Evolutionary conservation across 2,329 filamentous ascomycete species (phyloP).

Genomic region (Pestalotiopsis sp.): DNA sequence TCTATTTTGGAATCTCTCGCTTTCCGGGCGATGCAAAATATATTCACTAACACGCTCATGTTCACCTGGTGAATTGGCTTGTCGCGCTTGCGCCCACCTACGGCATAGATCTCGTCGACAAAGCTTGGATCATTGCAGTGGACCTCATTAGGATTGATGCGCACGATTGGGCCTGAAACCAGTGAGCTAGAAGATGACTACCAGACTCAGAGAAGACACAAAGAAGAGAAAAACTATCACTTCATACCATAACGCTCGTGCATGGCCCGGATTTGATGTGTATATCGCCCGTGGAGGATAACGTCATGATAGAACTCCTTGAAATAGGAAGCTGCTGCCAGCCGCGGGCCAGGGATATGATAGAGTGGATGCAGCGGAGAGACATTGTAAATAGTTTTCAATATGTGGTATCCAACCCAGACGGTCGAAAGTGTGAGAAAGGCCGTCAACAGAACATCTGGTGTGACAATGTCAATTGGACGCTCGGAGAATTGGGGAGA

Average conservation of each 20-base stretch:
- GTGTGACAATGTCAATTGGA: not conserved
- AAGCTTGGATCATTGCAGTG: conserved; percentile 26
- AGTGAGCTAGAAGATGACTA: not conserved
- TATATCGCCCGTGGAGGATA: conserved; percentile 19
- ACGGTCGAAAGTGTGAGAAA: not conserved
- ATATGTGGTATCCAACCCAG: not conserved
- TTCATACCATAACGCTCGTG: conserved; percentile 22
- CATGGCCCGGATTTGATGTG: conserved; percentile 19
- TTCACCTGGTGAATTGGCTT: not conserved
- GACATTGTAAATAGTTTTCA: conserved; percentile 18
- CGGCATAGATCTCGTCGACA: conserved; percentile 38
- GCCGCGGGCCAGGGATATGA: conserved; percentile 21
- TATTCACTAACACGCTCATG: not conserved
- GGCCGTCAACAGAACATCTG: not conserved
- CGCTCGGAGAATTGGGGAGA: not conserved
- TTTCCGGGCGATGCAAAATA: not conserved
- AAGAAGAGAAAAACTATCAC: not conserved
- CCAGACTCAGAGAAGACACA: not conserved
- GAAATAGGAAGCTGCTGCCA: conserved; percentile 18
- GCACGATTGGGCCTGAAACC: conserved; percentile 15
- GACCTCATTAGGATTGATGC: conserved; percentile 24
- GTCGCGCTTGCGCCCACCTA: conserved; percentile 22
- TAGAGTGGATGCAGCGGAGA: conserved; percentile 22
- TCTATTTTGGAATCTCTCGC: not conserved
- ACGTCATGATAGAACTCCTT: conserved; percentile 24